Evolutionary conservation across 495 filamentous ascomycete genomes (phyloP), one percentile per base, ranked within the genome.

Genomic region (Hyaloscypha variabilis): DNA sequence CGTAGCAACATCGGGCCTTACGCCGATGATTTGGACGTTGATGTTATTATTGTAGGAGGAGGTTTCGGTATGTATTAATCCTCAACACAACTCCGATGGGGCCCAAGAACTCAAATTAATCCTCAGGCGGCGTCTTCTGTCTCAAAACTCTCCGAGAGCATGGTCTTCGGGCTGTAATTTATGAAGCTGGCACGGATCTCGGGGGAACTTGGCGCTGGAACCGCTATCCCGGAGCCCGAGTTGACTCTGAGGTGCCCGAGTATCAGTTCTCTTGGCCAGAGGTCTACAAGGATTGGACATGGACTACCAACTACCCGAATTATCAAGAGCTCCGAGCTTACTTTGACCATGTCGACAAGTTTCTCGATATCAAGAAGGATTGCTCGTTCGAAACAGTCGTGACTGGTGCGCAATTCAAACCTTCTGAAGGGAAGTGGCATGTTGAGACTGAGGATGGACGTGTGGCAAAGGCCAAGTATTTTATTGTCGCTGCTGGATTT

Each of bases 161-260:
- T 19, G 77, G 77, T 6, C 73, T 79, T 42, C 75, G 69, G 8
- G 76, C 75, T n/a, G 77, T 77, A 14, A 53, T 83, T 14, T 77
- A 81, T 55, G 85, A 87, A 58, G 76, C 80, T 1, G 82, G 80
- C 21, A 65, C 68, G 17, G 76, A 76, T 54, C 74, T 81, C 56
- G 84, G 83, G 2, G 84, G 84, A 8, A 76, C 78, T n/a, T 65
- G 54, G 83, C 69, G 78, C 57, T 81, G 79, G 81, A 86, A 84
- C 65, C 67, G 77, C 24, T 87, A 86, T 63, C 84, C 84, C 5
- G 79, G 81, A 21, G 80, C 79, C 10, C 68, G 80, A 0, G 83
- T 87, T 2, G 86, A 88, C 67, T 79, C 76, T 1, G 72, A 78
- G 46, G 75, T 80, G 0, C 83, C 81, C 0, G 70, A 77, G 13